A percentile compares a stretch with the other conserved stretches of the same genome.
Evolutionary conservation across 306 rosid species (phyloP).

Genomic region (Rosa lucieae): DNA sequence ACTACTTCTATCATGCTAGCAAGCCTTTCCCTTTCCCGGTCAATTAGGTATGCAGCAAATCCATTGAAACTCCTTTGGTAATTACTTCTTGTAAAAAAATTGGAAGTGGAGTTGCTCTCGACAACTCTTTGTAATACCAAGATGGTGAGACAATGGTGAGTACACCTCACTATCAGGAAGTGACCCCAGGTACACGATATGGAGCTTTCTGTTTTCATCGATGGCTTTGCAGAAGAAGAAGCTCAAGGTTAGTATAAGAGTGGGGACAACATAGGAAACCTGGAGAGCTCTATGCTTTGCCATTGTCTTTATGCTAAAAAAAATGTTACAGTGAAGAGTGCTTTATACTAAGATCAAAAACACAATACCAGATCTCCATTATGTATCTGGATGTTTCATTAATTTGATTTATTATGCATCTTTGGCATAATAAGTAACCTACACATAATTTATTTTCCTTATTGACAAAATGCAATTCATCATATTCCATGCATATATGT

Average conservation of each 20-base stretch:
- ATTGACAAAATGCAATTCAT: neutral
- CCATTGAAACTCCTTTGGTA: conserved; percentile 20
- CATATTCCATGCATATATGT: neutral
- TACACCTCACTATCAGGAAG: neutral
- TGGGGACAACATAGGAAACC: neutral
- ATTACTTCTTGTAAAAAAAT: neutral
- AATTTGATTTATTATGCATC: neutral
- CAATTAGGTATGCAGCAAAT: conserved; percentile 14
- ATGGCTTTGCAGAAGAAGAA: neutral
- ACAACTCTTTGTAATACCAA: neutral
- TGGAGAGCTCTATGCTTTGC: neutral
- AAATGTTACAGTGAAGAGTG: no score
- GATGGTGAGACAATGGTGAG: conserved; percentile 1
- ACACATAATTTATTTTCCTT: neutral
- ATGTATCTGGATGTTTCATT: no score
- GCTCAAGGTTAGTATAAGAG: neutral
- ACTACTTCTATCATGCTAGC: conserved; percentile 33
- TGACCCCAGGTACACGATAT: neutral
- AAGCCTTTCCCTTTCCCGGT: conserved; percentile 3
- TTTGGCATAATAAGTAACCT: neutral
- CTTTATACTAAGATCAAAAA: no score
- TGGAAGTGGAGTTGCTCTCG: neutral
- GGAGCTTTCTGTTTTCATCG: neutral
- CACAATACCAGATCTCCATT: no score
- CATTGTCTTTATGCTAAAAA: neutral